Conservation (phyloP, 768 basidiomycete genomes). For the Russula vinacea region DNA sequence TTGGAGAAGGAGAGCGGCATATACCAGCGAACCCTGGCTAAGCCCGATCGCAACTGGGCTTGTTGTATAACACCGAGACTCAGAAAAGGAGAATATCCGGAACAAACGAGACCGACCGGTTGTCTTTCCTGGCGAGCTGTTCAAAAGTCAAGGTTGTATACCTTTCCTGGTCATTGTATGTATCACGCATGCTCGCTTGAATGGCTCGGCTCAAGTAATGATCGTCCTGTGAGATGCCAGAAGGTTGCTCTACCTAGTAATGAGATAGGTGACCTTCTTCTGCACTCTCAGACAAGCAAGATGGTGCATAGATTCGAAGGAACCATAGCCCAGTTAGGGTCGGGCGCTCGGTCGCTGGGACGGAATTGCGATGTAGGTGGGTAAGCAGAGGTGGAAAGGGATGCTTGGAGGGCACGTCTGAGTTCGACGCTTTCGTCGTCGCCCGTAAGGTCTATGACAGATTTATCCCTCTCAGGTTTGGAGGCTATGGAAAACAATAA, state of each 20-base stretch:
- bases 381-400: conserved; percentile 39
- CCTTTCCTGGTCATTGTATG: conserved; percentile 45
- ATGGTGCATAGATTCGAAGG: conserved; percentile 54
- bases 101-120: conserved; percentile 45
- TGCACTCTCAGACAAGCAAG: conserved; percentile 7
- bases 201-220: conserved; percentile 66
- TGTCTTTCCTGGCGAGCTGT: conserved; percentile 52
- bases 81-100: conserved; percentile 4
- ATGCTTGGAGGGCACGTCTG: conserved; percentile 51
- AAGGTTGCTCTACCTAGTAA: conserved; percentile 30
- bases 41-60: conserved; percentile 75
- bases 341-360: conserved; percentile 57
- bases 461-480: conserved; percentile 32
- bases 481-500: conserved; percentile 32
- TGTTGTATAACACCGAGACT: background rate
- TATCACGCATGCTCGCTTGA: conserved; percentile 58
- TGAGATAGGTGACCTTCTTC: background rate
- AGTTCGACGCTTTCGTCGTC: conserved; percentile 54
- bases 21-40: conserved; percentile 47
- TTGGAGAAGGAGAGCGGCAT: conserved; percentile 63
- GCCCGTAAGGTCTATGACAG: conserved; percentile 56
- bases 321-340: conserved; percentile 69
- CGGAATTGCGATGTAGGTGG: conserved; percentile 44
- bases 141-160: conserved; percentile 52
- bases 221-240: conserved; percentile 49